Evolutionary conservation across 768 basidiomycete genomes (phyloP), one percentile per base, ranked within the genome.

Genomic region (Suillus americanus): DNA sequence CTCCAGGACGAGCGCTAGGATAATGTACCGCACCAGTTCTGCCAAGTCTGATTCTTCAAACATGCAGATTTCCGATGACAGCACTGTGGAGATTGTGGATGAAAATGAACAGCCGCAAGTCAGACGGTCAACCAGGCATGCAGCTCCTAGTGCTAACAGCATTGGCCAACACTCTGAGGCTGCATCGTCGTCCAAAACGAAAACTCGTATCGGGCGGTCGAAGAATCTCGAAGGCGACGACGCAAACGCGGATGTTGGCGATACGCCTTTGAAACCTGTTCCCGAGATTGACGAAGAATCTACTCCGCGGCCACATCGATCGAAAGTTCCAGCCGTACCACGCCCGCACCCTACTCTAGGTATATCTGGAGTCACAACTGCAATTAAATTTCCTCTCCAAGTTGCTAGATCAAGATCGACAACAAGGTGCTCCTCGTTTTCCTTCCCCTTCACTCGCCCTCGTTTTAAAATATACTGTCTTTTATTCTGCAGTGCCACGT

Each of bases 231-330:
- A 28, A 41, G 25, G 57, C 40, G 25, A 20, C 18, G 16, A 30
- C 28, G 6, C 57, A 41, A 18, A 59, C 28, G 10, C 20, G 10
- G 38, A 59, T 28, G 5, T 59, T 14, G 18, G 40, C 40, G 28
- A 59, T 20, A 28, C 25, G 18, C 57, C 57, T 59, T 13, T 59
- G 38, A 41, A 59, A 7, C 5, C 57, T 28, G 57, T 59, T 59
- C 25, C 18, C 23, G 68, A 65, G 12, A 57, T 43, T 12, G 71
- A 72, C 13, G 40, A 37, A 25, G 69, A 75, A 25, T 67, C 46
- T 28, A 75, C 75, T 2, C 75, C 74, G 55, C 69, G 74, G 40
- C 75, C 74, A 5, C 7, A 38, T 28, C 61, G 63, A 51, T 61
- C 25, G 61, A 66, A 46, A 12, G 59, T 12, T 40, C 57, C 37